Base-by-base conservation (phyloP, 176 grass and related monocot species). In the Cenchrus purpureus region DNA sequence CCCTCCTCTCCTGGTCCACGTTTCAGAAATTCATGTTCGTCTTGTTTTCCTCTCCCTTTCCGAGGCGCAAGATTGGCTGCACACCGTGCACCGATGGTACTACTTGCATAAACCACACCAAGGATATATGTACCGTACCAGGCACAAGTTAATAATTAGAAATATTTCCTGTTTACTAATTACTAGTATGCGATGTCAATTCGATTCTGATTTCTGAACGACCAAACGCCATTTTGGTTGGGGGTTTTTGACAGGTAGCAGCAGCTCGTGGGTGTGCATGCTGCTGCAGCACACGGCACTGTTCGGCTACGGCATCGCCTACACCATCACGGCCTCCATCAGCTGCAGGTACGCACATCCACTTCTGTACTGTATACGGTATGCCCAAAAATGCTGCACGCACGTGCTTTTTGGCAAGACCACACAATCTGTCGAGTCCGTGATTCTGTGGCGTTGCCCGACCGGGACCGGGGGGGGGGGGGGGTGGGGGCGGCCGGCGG, bases 321-420 rank as follows among this genome's bases (percentile, higher is more conserved):
- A 93, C 89, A 98, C 95, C 77, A 95, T 95, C 69, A 94, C 95
- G 2, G 83, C 92, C 22, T 93, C 95, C 64, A 95, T 90, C 83
- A 95, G 95, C 77, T 91, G 83, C 92, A 85, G 88, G 88, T 85
- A 85, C 81, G 40, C 13, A 25, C 61, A 29, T 68, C 14, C 16
- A 6, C 70, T 13, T 66, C 0, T 8, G 3, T n/a, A 32, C 31
- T 32, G 31, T 32, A 32, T 32, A 2, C 31, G 31, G 31, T 32
- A 3, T 22, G 12, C 42, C 8, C 40, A 45, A 10, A 69, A 17
- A 45, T 20, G 44, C 43, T 53, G 14, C 51, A 46, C 45, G 14
- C 51, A 46, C 45, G 45, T 46, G 45, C 6, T 46, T 46, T 46
- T 40, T 40, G 37, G 45, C 6, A 46, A 46, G 45, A 46, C 8